Conservation (phyloP, 2,329 filamentous ascomycete genomes). For the Stagonosporopsis tanaceti region DNA sequence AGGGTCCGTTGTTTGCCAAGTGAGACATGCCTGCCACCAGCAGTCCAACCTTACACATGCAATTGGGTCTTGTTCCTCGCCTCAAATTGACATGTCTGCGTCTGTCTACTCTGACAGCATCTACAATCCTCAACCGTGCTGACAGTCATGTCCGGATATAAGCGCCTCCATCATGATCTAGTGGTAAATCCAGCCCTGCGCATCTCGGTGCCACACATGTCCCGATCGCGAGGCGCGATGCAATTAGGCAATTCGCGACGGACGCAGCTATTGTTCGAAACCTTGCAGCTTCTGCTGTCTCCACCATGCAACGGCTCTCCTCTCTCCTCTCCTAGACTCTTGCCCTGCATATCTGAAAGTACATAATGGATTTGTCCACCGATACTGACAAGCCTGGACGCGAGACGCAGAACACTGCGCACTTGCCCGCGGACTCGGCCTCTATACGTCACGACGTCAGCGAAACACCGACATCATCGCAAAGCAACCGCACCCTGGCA, state of each 20-base stretch:
- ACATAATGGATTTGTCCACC: constrained; percentile 19
- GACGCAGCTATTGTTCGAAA: constrained; percentile 2
- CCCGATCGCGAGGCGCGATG: constrained; percentile 9
- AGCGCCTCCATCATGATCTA: constrained; percentile 1
- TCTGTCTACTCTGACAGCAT: background rate
- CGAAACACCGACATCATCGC: constrained; percentile 23
- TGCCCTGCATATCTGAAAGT: constrained; percentile 4
- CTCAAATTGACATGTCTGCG: background rate
- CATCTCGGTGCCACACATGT: constrained; percentile 9
- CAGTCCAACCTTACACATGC: background rate
- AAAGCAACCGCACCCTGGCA: constrained; percentile 25
- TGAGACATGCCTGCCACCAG: constrained; percentile 3
- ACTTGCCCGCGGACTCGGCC: constrained; percentile 5
- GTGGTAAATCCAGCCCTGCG: constrained; percentile 3
- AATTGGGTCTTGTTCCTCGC: background rate
- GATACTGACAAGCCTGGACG: constrained; percentile 10
- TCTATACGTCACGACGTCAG: constrained; percentile 11
- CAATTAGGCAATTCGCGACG: constrained; percentile 10
- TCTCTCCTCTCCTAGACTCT: constrained; percentile 1
- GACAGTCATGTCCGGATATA: constrained; percentile 3
- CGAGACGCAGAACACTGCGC: constrained; percentile 3
- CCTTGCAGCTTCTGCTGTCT: constrained; percentile 5
- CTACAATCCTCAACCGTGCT: no score
- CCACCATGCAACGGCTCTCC: constrained; percentile 13
- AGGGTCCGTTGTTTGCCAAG: constrained; percentile 11